These are phyloP conservation scores for Penicillium sp. DNA, from an alignment of 2,329 filamentous ascomycete genomes.

Conservation along the genomic window DNA sequence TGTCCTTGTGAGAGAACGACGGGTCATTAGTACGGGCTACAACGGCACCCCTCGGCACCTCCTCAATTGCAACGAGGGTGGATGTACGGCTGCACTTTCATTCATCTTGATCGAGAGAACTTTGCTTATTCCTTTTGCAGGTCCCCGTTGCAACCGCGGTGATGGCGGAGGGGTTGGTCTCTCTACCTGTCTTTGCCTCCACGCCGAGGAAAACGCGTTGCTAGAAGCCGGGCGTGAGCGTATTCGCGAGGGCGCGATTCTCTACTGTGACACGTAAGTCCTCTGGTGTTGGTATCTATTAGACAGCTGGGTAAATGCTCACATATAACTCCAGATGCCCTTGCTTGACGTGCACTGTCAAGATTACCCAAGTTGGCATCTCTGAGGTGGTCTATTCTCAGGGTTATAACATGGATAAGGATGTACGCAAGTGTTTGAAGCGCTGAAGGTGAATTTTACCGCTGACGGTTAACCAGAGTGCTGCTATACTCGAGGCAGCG, in stretches of 20 bases:
- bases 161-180: constrained; percentile 65
- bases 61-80: constrained; percentile 85
- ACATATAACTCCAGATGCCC: constrained; percentile 57
- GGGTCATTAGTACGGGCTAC: constrained; percentile 92
- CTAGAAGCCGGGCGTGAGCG: constrained; percentile 89
- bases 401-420: constrained; percentile 87
- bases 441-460: constrained; percentile 10
- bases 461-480: constrained; percentile 48
- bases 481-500: constrained; percentile 73
- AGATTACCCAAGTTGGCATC: constrained; percentile 95
- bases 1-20: constrained; percentile 76
- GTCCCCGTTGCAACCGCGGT: constrained; percentile 71
- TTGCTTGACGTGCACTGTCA: constrained; percentile 95
- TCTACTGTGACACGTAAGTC: constrained; percentile 81
- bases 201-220: constrained; percentile 95
- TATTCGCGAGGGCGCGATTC: constrained; percentile 70
- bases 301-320: no score
- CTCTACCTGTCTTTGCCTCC: constrained; percentile 88
- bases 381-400: constrained; percentile 91
- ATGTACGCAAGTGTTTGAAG: constrained; percentile 38
- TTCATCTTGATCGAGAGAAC: background rate
- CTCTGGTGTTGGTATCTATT: no score
- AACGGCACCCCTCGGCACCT: constrained; percentile 92
- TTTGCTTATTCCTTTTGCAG: constrained; percentile 25
- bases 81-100: constrained; percentile 51